Base-by-base conservation (phyloP, 2,329 filamentous ascomycete genomes). In the Ophiostoma angusticollis region DNA sequence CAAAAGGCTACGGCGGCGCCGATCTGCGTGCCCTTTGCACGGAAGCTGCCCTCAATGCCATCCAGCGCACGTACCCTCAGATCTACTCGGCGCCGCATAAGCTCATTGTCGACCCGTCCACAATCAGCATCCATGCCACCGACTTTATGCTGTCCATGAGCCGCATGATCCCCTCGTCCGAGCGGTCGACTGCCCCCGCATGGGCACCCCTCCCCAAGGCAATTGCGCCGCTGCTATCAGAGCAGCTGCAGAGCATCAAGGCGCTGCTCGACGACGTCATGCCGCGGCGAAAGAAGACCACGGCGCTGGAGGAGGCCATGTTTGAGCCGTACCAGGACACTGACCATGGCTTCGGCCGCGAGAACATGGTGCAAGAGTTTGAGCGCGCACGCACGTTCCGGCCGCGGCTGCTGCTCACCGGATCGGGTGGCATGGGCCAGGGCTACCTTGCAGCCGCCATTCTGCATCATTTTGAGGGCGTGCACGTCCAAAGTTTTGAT, bases 91-190 rank as follows among this genome's bases (percentile, higher is more conserved):
- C 87, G 0, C 79, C 83, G 47, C 78, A 93, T 56, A 95, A 95
- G 61, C 74, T 96, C 23, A 63, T 93, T 31, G 91, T 98, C 41
- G 79, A 95, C 50, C 80, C 87, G 0, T 72, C 74, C 44, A 84
- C 78, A 51, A 94, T 98, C 53, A 77, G 77, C 42, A 78, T 98
- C 27, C 79, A 84, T 31, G 85, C 91, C 5, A 91, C 91, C 40
- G 91, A 98, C 58, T 98, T 98, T 52, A 94, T 94, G 82, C 72
- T 95, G 12, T 93, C 89, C 0, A 79, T 95, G 54, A 93, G 94
- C 64, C 93, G 93, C 60, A 85, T 98, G 61, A 74, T 95, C 9
- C 91, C 91, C 6, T 96, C 91, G 1, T 96, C 91, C 0, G 85
- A 96, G 57, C 72, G 91, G 45, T 89, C 89, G 33, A 79, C 85